Base-by-base conservation (phyloP, 164 flowering plant genomes). In the Amborella trichopoda region DNA sequence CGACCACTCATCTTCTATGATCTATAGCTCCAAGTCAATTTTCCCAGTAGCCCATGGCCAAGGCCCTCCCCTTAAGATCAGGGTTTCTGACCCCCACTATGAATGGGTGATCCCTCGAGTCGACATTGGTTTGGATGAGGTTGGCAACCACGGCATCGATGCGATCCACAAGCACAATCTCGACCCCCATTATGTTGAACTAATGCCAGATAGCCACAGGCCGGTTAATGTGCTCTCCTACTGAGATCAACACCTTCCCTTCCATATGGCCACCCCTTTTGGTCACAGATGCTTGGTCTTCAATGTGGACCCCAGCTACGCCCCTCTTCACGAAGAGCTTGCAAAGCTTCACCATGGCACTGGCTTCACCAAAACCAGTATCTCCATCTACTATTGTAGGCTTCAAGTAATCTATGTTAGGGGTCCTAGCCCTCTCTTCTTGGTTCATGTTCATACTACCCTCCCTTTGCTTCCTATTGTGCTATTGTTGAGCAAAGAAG, bases 191-290 rank as follows among this genome's bases (percentile, higher is more conserved):
- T 3, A 89, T 66, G 62, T 89, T 93, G 44, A 85, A 85, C 62
- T 89, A 95, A 62, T 82, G 25, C 65, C 95, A 54, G 0, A 83
- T 90, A 1, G 95, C 97, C 11, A 82, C 93, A 9, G 85, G 85
- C 63, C 95, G 56, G 32, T 89, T 85, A 30, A 85, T 77, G 51
- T 85, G 94, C 37, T 85, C 95, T 40, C 73, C 67, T 1, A 77
- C 68, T 2, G 93, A 61, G 34, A 89, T 95, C 16, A 89, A 68
- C 4, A 89, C 95, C 43, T 84, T 89, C 0, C 95, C 95, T 4
- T 90, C 90, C 97, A 89, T 89, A 61, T 89, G 97, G 3, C 97
- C 97, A 49, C 97, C 85, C 54, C 85, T 89, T 55, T 89, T 89
- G n/a, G 95, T 78, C 28, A 80, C 80, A 0, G 97, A 85, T 14